Conservation (phyloP, 805 yeast genomes). For the Kuraishia floccosa region DNA sequence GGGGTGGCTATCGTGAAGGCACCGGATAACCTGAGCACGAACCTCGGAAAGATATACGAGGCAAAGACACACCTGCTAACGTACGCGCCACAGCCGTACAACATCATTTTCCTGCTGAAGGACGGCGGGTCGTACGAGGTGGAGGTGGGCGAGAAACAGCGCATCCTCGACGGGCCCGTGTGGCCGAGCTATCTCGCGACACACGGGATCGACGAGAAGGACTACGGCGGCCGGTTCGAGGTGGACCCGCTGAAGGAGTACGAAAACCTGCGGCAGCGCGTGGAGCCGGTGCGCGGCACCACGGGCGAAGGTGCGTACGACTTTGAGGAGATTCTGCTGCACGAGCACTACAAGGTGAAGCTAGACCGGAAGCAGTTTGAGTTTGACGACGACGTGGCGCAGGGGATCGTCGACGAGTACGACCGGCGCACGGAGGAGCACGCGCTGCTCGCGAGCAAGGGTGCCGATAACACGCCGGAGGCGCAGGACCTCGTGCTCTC, state of each 20-base stretch:
- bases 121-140: conserved; percentile 24
- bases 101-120: conserved; percentile 24
- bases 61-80: conserved; percentile 29
- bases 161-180: conserved; percentile 23
- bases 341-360: conserved; percentile 2
- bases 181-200: conserved; percentile 17
- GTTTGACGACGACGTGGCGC: neutral
- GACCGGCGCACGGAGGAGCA: conserved; percentile 6
- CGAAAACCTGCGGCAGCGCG: conserved; percentile 4
- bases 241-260: conserved; percentile 23
- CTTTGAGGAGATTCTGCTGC: neutral
- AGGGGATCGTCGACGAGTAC: conserved; percentile 11
- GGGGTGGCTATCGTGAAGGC: conserved; percentile 2
- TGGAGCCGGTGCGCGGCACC: conserved; percentile 1
- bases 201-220: conserved; percentile 8
- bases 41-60: neutral
- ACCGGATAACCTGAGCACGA: conserved; percentile 1
- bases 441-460: conserved; percentile 6
- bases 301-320: neutral
- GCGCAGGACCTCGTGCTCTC: conserved; percentile 2
- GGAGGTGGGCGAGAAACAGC: conserved; percentile 6
- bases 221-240: conserved; percentile 3
- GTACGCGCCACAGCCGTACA: conserved; percentile 22
- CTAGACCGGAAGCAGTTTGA: conserved; percentile 1
- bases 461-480: neutral